These are phyloP conservation scores for Microdochium bolleyi DNA, from an alignment of 2,329 filamentous ascomycete genomes.

Conservation along the genomic window DNA sequence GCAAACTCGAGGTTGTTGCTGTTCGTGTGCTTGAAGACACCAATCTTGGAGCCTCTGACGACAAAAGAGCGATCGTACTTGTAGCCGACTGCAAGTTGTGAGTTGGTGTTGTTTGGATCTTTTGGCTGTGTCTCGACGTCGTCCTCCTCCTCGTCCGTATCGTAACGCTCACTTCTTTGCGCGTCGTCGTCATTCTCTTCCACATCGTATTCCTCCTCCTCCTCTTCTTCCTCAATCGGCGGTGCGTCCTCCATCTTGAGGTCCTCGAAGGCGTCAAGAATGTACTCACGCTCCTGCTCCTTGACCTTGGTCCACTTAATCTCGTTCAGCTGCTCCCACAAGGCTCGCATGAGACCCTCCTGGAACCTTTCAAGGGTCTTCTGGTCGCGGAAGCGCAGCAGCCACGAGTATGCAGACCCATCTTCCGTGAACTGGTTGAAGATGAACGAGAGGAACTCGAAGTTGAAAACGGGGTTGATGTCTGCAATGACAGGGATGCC, in stretches of 20 bases:
- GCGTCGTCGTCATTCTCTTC: slow-evolving; percentile 56
- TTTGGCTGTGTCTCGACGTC: slow-evolving; percentile 59
- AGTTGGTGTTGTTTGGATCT: slow-evolving; percentile 75
- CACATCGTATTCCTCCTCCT: slow-evolving; percentile 48
- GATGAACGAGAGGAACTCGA: slow-evolving; percentile 97
- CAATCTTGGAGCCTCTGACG: slow-evolving; percentile 94
- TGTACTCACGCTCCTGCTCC: slow-evolving; percentile 87
- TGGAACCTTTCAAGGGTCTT: slow-evolving; percentile 78
- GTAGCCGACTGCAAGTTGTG: slow-evolving; percentile 89
- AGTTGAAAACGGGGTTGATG: slow-evolving; percentile 97
- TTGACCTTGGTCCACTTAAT: slow-evolving; percentile 91
- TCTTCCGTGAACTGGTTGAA: slow-evolving; percentile 94
- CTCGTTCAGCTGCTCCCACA: slow-evolving; percentile 95
- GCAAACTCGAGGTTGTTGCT: slow-evolving; percentile 93
- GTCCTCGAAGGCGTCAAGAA: slow-evolving; percentile 91
- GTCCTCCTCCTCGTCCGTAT: slow-evolving; percentile 69
- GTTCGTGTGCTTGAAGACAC: slow-evolving; percentile 92
- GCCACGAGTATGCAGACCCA: slow-evolving; percentile 89
- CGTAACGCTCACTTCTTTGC: slow-evolving; percentile 61
- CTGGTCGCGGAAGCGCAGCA: slow-evolving; percentile 84
- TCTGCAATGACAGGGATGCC: slow-evolving; percentile 80
- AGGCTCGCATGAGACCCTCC: slow-evolving; percentile 84
- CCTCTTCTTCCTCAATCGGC: slow-evolving; percentile 40
- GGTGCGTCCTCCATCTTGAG: slow-evolving; percentile 79
- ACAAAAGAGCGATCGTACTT: slow-evolving; percentile 97